These are phyloP conservation scores for Dictyostelium brefeldianum DNA, from an alignment of 78 protist species.

Conservation along the genomic window DNA sequence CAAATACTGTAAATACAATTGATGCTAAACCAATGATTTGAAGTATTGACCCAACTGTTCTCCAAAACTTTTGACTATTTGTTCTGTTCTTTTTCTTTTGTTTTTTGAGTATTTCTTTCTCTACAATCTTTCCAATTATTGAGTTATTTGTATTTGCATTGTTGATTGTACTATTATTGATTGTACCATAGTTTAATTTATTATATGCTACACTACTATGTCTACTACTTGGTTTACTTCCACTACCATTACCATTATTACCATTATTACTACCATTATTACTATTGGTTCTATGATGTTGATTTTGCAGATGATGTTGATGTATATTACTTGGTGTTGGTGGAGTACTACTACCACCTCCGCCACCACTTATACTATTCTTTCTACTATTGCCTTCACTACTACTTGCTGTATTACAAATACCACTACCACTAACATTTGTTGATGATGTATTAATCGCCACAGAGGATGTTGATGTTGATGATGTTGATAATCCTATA, in stretches of 20 bases:
- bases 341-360: neutral
- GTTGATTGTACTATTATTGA: no score
- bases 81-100: slow-evolving; percentile 1
- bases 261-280: no score
- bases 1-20: slow-evolving; percentile 30
- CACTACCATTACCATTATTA: no score
- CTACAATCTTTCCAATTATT: neutral
- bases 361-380: neutral
- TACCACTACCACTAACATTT: neutral
- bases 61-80: slow-evolving; percentile 45
- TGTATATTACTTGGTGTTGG: neutral
- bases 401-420: neutral
- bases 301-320: neutral
- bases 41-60: slow-evolving; percentile 25
- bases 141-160: neutral
- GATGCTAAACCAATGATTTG: slow-evolving; percentile 26
- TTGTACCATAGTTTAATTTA: neutral
- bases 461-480: neutral
- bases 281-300: neutral
- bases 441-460: neutral
- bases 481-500: neutral
- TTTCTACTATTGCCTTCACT: neutral
- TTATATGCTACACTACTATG: neutral
- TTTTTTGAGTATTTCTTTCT: neutral
- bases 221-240: neutral